A percentile compares a stretch with the other conserved stretches of the same genome.
These are phyloP conservation scores for Apophysomyces elegans DNA, from an alignment of 371 early-diverging fungal genomes.

Conservation along the genomic window DNA sequence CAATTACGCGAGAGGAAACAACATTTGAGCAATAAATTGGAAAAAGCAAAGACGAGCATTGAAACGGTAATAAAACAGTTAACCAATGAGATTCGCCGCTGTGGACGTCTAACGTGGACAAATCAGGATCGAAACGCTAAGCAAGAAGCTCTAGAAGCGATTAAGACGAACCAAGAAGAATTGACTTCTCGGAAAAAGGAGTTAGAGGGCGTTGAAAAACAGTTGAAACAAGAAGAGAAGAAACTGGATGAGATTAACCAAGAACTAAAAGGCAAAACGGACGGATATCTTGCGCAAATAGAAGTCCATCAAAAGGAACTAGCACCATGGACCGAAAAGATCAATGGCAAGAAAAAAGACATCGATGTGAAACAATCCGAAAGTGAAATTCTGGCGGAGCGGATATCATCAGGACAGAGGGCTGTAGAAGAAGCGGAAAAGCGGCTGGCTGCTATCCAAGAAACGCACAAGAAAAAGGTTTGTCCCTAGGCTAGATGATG, in stretches of 20 bases:
- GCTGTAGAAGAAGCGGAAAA: constrained; percentile 68
- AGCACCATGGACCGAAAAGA: constrained; percentile 86
- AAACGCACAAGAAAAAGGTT: constrained; percentile 30
- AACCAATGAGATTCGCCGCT: background rate
- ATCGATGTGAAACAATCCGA: constrained; percentile 85
- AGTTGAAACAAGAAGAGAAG: constrained; percentile 67
- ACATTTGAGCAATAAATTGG: constrained; percentile 75
- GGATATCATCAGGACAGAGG: constrained; percentile 51
- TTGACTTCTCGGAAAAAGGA: constrained; percentile 57
- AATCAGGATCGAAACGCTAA: constrained; percentile 56
- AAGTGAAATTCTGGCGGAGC: constrained; percentile 69
- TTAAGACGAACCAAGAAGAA: constrained; percentile 62
- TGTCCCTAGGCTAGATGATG: background rate
- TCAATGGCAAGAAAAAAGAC: constrained; percentile 69
- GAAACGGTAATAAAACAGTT: constrained; percentile 47
- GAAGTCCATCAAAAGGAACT: constrained; percentile 78
- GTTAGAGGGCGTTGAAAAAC: constrained; percentile 63
- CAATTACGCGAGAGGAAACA: constrained; percentile 79
- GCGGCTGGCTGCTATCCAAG: constrained; percentile 42
- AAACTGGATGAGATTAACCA: constrained; percentile 78
- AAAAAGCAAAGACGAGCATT: constrained; percentile 67
- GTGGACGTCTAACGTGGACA: background rate
- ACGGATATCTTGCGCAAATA: constrained; percentile 69
- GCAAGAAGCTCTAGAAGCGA: constrained; percentile 52
- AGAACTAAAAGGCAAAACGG: constrained; percentile 85